Evolutionary conservation across 257 asterid species (phyloP).

Genomic region (Petunia secreta): DNA sequence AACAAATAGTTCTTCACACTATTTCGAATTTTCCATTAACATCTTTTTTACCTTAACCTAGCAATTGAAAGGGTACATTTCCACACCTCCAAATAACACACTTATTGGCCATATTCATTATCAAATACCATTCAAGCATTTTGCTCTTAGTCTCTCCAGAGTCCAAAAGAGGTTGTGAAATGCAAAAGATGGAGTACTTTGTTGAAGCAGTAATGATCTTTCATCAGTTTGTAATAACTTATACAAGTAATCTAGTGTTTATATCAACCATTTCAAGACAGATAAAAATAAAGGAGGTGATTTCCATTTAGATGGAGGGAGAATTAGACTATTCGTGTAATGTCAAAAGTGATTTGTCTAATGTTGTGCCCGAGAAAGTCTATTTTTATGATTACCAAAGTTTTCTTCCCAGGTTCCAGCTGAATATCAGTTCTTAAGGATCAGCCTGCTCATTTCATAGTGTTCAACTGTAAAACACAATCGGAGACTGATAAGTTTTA

Average conservation of each 20-base stretch:
- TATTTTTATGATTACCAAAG: background rate
- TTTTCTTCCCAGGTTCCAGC: background rate
- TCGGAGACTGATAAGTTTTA: background rate
- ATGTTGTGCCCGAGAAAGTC: background rate
- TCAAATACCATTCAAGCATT: conserved; percentile 3
- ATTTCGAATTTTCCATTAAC: background rate
- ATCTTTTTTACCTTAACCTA: background rate
- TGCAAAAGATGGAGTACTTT: background rate
- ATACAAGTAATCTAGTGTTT: background rate
- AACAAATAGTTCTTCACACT: background rate
- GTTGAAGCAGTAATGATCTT: background rate
- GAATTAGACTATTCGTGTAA: background rate
- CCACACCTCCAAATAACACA: background rate
- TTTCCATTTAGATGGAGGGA: background rate
- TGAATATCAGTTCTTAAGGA: background rate
- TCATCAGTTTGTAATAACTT: background rate
- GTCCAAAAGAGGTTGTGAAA: background rate
- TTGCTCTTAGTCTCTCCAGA: background rate
- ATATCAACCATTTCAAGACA: background rate
- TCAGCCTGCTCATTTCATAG: background rate
- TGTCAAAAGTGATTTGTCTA: background rate
- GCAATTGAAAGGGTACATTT: background rate
- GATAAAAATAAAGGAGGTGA: background rate
- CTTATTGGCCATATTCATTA: background rate
- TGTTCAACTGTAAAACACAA: background rate